These are phyloP conservation scores for Moringa oleifera DNA, from an alignment of 345 rosid genomes.

Conservation along the genomic window DNA sequence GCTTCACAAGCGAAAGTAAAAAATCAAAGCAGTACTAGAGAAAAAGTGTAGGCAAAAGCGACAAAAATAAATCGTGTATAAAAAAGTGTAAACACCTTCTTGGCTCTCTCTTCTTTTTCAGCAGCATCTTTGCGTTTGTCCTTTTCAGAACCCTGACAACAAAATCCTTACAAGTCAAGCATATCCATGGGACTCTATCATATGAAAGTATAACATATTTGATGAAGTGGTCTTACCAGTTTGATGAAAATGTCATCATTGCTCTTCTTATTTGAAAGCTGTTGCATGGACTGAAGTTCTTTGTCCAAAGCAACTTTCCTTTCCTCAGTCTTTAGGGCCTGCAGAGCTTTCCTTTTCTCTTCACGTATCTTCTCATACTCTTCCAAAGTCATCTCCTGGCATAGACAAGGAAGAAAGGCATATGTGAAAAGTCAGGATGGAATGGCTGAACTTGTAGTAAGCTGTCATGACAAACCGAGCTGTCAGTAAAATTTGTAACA, in stretches of 20 bases:
- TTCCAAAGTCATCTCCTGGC: slow-evolving; percentile 91
- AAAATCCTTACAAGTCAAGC: slow-evolving; percentile 9
- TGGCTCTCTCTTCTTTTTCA: slow-evolving; percentile 86
- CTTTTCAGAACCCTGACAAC: slow-evolving; percentile 82
- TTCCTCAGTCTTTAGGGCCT: slow-evolving; percentile 52
- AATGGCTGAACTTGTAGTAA: too few species aligned
- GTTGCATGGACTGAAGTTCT: slow-evolving; percentile 79
- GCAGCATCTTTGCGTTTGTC: slow-evolving; percentile 84
- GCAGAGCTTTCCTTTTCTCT: slow-evolving; percentile 79
- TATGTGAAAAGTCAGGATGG: not conserved
- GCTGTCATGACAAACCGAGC: too few species aligned
- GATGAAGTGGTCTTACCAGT: slow-evolving; percentile 44
- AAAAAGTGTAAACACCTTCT: slow-evolving; percentile 49
- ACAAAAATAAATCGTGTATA: not conserved
- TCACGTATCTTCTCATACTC: slow-evolving; percentile 88
- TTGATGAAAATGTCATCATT: slow-evolving; percentile 83
- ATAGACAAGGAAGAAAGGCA: not conserved
- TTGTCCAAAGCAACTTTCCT: slow-evolving; percentile 77
- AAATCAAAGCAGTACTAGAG: not conserved
- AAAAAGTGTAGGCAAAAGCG: not conserved
- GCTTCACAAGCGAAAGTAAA: too few species aligned
- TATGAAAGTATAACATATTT: not conserved
- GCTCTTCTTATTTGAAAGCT: slow-evolving; percentile 75
- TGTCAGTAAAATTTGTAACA: too few species aligned
- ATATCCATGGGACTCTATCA: not conserved